phyloP scores from a whole-genome alignment of 2,329 filamentous ascomycete genomes.

The Fusarium bactridioides region DNA sequence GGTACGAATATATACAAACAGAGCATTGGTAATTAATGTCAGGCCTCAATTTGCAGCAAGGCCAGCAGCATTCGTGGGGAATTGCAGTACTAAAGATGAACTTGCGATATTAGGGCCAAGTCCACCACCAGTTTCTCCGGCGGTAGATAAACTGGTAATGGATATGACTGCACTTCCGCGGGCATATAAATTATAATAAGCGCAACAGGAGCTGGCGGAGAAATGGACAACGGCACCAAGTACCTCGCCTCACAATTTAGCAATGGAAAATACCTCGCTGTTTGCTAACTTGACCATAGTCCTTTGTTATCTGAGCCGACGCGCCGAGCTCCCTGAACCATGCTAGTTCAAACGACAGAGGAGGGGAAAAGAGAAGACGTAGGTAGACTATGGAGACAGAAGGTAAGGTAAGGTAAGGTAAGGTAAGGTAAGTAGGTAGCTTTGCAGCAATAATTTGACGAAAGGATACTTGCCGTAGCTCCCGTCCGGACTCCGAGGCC shows the following conservation, averaged over 20 bases:
- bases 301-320: not conserved
- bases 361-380: not conserved
- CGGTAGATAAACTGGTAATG: constrained; percentile 1
- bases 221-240: not conserved
- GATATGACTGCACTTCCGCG: constrained; percentile 7
- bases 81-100: not conserved
- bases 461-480: constrained; percentile 11
- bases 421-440: not conserved
- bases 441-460: not conserved
- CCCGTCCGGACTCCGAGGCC: constrained; percentile 47
- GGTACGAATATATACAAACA: not conserved
- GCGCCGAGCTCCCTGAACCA: not conserved
- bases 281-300: not conserved
- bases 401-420: not conserved
- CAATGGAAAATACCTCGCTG: not conserved
- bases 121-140: not conserved
- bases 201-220: not conserved
- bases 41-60: not conserved
- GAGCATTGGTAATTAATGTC: not conserved
- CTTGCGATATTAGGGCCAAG: not conserved
- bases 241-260: not conserved
- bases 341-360: not conserved
- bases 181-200: not conserved
- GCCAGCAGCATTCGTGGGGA: not conserved
- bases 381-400: not conserved